Percentiles rank a stretch among this genome's conserved stretches.
Evolutionary conservation across 2,329 filamentous ascomycete genomes (phyloP).

Genomic region (Penicillium sp.): DNA sequence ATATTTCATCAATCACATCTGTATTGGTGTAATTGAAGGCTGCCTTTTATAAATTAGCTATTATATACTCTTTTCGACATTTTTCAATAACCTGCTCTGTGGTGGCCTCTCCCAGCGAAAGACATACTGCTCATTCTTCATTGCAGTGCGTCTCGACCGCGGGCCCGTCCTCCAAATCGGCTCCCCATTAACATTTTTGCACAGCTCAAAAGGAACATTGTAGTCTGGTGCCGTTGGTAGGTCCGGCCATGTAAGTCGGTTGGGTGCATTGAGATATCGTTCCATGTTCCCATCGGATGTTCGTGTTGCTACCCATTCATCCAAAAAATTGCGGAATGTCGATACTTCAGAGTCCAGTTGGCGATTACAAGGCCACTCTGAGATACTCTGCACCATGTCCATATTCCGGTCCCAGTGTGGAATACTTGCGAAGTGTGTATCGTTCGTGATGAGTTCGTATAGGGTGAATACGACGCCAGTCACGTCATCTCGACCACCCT

Average conservation of each 20-base stretch:
- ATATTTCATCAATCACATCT: no score
- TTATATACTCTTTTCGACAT: background rate
- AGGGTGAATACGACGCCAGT: slow-evolving; percentile 23
- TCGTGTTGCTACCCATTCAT: slow-evolving; percentile 18
- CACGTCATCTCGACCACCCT: slow-evolving; percentile 22
- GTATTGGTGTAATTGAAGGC: no score
- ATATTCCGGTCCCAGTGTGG: slow-evolving; percentile 23
- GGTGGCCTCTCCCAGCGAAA: slow-evolving; percentile 20
- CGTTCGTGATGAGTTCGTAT: slow-evolving; percentile 26
- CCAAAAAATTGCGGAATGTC: slow-evolving; percentile 18
- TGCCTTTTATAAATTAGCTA: background rate
- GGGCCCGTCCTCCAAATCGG: slow-evolving; percentile 14
- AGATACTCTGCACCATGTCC: slow-evolving; percentile 19
- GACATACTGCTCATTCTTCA: slow-evolving; percentile 17
- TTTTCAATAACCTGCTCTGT: background rate
- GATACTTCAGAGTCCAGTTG: slow-evolving; percentile 18
- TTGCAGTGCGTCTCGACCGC: slow-evolving; percentile 10
- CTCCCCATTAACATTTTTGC: slow-evolving; percentile 14
- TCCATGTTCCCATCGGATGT: slow-evolving; percentile 13
- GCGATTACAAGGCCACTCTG: slow-evolving; percentile 16
- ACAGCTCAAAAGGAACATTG: slow-evolving; percentile 16
- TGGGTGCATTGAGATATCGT: slow-evolving; percentile 19
- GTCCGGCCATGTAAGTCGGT: slow-evolving; percentile 18
- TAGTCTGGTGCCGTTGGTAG: slow-evolving; percentile 17
- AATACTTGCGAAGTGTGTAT: slow-evolving; percentile 21